phyloP scores from a whole-genome alignment of 2,329 filamentous ascomycete species.

The Ascochyta fabae region DNA sequence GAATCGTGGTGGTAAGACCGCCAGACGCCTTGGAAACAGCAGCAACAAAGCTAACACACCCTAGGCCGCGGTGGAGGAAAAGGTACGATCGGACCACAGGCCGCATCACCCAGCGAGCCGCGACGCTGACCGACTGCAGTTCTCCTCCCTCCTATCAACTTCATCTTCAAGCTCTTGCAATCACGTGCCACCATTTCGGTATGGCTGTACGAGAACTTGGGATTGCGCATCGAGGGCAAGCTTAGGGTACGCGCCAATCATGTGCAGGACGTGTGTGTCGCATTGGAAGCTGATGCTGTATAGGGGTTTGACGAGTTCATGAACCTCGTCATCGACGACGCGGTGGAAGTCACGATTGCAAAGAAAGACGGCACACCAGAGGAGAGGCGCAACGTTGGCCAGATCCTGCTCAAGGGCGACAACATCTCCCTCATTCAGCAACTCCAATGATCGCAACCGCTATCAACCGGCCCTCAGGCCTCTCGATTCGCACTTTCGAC shows the following conservation, averaged over 20 bases:
- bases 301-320: slow-evolving; percentile 99
- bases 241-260: slow-evolving; percentile 71
- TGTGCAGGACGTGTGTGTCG: not conserved
- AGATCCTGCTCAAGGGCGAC: slow-evolving; percentile 86
- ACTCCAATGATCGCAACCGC: slow-evolving; percentile 29
- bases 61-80: slow-evolving; percentile 62
- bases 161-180: slow-evolving; percentile 91
- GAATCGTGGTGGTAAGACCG: slow-evolving; percentile 17
- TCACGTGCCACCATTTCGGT: slow-evolving; percentile 85
- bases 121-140: slow-evolving; percentile 51
- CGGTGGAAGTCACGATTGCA: slow-evolving; percentile 85
- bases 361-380: slow-evolving; percentile 78
- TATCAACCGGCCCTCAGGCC: not conserved
- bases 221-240: slow-evolving; percentile 93
- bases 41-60: slow-evolving; percentile 41
- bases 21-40: too few species aligned
- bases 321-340: slow-evolving; percentile 97
- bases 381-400: slow-evolving; percentile 77
- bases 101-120: slow-evolving; percentile 10
- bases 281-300: slow-evolving; percentile 23
- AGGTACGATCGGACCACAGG: slow-evolving; percentile 31
- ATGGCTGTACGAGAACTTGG: slow-evolving; percentile 96
- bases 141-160: slow-evolving; percentile 79
- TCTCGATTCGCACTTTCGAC: slow-evolving; percentile 8
- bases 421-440: slow-evolving; percentile 80